phyloP scores from a whole-genome alignment of 2,329 filamentous ascomycete genomes.

The Hypoxylon sp. region DNA sequence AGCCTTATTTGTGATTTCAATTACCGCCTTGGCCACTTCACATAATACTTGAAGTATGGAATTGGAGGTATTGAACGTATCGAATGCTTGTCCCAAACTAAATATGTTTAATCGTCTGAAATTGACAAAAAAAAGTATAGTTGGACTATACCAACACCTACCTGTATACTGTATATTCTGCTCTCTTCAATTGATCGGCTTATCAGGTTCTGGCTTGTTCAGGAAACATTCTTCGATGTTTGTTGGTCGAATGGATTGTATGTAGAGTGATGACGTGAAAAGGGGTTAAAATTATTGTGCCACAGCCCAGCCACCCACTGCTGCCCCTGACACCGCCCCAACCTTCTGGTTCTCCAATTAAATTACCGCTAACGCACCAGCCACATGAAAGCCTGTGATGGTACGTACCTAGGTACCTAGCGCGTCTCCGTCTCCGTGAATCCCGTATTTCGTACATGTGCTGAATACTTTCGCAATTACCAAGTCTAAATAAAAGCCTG shows the following conservation, averaged over 20 bases:
- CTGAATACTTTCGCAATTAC: constrained; percentile 17
- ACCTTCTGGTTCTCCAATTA: neutral
- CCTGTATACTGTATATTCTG: too few species aligned
- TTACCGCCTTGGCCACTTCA: too few species aligned
- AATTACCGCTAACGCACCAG: constrained; percentile 6
- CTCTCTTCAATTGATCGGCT: too few species aligned
- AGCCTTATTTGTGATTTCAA: too few species aligned
- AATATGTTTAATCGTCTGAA: too few species aligned
- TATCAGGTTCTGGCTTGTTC: neutral
- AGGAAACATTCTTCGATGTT: neutral
- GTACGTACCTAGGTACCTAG: constrained; percentile 7
- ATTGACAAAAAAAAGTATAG: too few species aligned
- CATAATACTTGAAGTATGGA: too few species aligned
- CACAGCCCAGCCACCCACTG: neutral
- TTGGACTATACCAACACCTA: too few species aligned
- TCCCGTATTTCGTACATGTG: constrained; percentile 23
- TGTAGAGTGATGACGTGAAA: neutral
- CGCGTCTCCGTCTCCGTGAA: constrained; percentile 19
- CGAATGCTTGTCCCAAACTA: too few species aligned
- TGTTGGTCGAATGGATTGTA: neutral
- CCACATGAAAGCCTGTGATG: constrained; percentile 1
- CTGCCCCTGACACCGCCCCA: neutral
- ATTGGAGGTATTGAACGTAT: too few species aligned
- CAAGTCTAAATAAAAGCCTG: neutral
- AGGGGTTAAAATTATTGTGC: neutral